Evolutionary conservation across 768 basidiomycete species (phyloP), one percentile per base, ranked within the genome.

Genomic region (Pholiota conissans): DNA sequence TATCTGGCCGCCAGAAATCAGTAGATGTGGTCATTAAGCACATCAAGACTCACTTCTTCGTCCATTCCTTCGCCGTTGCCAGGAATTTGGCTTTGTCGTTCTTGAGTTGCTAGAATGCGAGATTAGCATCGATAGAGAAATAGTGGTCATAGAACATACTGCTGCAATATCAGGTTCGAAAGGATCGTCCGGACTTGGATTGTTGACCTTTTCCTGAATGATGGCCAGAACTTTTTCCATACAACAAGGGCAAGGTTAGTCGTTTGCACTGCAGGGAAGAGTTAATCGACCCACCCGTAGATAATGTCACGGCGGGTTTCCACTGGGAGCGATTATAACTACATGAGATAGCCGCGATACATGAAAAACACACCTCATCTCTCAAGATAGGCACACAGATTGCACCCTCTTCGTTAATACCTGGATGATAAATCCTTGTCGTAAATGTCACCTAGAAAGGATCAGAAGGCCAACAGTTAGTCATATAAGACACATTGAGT

Each of bases 371-470:
- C 61, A 89, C 91, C 76, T 93, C 90, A 69, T 94, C 92, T 64
- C 89, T 83, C 51, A 94, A 79, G 47, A 94, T 81, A 30, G 91
- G 88, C 29, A 94, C 84, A 68, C 92, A 94, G 56, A 94, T 93
- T 22, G 82, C 78, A 30, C 92, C 92, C 68, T 94, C 91, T 56
- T 93, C 92, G 61, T 94, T 92, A 69, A 94, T 90, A 34, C 93
- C 92, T 26, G 92, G 92, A 71, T 94, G 92, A 68, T 94, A 94
- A 46, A 94, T 88, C 80, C 86, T 93, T 55, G 92, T 94, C 37
- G 77, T 84, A 71, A 94, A 93, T 34, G 83, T 84, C 39, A 94
- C 90, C 91, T 93, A 66, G 64, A 63, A 49, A 32, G 60, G 59
- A 57, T 52, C 22, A 42, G 42, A 45, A 45, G 42, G 42, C 42